Evolutionary conservation across 495 filamentous ascomycete species (phyloP).

Genomic region (Recurvomyces mirabilis): DNA sequence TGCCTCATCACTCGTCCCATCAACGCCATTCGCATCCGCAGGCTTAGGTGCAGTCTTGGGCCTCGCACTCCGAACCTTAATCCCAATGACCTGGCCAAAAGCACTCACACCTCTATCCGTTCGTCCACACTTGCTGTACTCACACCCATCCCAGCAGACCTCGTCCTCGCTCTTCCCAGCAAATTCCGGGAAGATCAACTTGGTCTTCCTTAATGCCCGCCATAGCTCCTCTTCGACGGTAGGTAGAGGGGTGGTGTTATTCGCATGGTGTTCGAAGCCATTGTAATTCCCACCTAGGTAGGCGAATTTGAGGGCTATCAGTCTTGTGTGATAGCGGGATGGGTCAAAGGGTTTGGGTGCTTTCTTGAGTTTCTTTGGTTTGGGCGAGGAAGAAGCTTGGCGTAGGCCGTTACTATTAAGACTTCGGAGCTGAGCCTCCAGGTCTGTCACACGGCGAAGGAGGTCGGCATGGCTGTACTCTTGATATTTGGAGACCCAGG

Average conservation of each 20-base stretch:
- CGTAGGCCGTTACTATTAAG: constrained; percentile 7
- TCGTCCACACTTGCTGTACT: constrained; percentile 88
- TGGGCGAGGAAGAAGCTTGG: constrained; percentile 2
- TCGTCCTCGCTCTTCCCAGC: constrained; percentile 22
- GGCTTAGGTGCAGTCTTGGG: constrained; percentile 32
- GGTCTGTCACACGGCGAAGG: constrained; percentile 22
- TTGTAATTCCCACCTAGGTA: constrained; percentile 87
- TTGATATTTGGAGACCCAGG: not conserved
- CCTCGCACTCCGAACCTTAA: constrained; percentile 68
- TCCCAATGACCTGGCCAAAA: constrained; percentile 85
- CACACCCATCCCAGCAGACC: constrained; percentile 63
- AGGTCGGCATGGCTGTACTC: constrained; percentile 25
- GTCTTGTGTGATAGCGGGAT: constrained; percentile 67
- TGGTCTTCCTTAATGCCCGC: constrained; percentile 70
- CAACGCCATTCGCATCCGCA: constrained; percentile 15
- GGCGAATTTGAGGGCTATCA: constrained; percentile 84
- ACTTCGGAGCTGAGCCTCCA: constrained; percentile 21
- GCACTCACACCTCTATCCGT: constrained; percentile 91
- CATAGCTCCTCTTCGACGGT: constrained; percentile 87
- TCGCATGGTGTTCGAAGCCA: constrained; percentile 72
- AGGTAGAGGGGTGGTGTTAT: constrained; percentile 53
- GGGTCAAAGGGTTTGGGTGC: constrained; percentile 49
- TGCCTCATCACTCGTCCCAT: constrained; percentile 16
- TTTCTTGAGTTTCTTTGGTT: constrained; percentile 17
- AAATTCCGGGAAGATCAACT: constrained; percentile 62